phyloP scores from a whole-genome alignment of 1,139 yeast genomes.

The Yarrowia galli region DNA sequence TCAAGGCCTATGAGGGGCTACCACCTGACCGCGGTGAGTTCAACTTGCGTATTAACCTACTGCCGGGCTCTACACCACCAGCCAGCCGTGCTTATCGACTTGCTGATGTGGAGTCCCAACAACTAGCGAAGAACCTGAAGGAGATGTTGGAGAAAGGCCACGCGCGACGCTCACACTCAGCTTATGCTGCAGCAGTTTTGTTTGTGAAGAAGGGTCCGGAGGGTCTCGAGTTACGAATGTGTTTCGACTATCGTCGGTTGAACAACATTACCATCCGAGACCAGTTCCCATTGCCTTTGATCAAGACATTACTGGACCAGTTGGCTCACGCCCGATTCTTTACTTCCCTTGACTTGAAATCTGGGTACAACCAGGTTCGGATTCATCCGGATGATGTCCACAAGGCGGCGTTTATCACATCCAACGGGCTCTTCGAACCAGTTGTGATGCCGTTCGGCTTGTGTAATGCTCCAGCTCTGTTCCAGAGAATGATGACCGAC shows the following conservation, averaged over 20 bases:
- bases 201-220: neutral
- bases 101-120: too few species aligned
- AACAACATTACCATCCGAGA: neutral
- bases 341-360: neutral
- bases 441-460: neutral
- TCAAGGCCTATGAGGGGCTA: too few species aligned
- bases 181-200: too few species aligned
- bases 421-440: neutral
- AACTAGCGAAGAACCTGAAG: too few species aligned
- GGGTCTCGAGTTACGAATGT: neutral
- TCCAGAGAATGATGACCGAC: neutral
- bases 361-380: neutral
- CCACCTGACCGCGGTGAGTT: too few species aligned
- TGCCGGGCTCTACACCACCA: too few species aligned
- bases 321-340: neutral
- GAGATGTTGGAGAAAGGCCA: too few species aligned
- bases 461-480: neutral
- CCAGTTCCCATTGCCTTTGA: neutral
- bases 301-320: neutral
- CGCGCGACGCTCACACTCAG: too few species aligned
- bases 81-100: too few species aligned
- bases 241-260: neutral
- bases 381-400: neutral
- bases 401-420: neutral
- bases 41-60: too few species aligned